Conservation (phyloP, 2,329 filamentous ascomycete species). For the Aureobasidium subglaciale region DNA sequence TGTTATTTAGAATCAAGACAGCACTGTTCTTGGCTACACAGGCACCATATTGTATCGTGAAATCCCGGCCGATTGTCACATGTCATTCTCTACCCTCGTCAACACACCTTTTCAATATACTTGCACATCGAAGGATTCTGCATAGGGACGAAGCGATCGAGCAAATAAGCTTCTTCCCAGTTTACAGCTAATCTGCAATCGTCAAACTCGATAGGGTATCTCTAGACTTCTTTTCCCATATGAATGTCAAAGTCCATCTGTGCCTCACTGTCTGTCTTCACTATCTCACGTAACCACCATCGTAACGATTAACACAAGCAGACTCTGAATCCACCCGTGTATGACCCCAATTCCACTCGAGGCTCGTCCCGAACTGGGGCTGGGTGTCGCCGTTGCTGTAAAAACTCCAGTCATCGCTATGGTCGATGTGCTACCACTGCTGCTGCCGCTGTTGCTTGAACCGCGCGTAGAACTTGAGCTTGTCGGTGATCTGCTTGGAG, state of each 20-base stretch:
- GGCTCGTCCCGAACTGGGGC: background rate
- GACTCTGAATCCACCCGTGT: slow-evolving; percentile 7
- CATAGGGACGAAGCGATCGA: no score
- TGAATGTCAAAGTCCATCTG: background rate
- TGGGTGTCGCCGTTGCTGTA: slow-evolving; percentile 31
- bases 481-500: slow-evolving; percentile 20
- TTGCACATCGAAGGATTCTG: no score
- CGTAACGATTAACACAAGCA: background rate
- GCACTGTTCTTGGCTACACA: no score
- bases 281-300: background rate
- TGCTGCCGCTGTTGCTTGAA: background rate
- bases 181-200: background rate
- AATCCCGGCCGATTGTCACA: background rate
- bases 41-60: no score
- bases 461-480: background rate
- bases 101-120: no score
- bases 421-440: background rate
- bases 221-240: background rate
- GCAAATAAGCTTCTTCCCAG: no score
- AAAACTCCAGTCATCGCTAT: slow-evolving; percentile 30
- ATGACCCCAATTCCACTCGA: background rate
- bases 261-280: background rate
- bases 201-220: background rate
- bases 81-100: background rate
- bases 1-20: no score